These are phyloP conservation scores for Fragilaria radians DNA, from an alignment of 108 stramenopile species.

Conservation along the genomic window DNA sequence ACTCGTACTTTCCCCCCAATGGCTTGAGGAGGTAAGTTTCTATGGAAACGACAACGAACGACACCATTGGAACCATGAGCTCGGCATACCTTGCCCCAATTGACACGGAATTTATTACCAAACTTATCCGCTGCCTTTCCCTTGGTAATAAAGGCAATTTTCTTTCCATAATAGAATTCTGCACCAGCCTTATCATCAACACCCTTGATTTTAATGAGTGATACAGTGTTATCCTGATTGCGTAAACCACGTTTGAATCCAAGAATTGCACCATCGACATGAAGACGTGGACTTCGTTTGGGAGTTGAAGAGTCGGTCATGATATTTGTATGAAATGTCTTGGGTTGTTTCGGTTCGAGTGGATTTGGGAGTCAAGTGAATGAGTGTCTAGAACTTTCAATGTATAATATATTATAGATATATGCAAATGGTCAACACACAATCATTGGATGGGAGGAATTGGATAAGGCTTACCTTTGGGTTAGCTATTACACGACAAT, in stretches of 20 bases:
- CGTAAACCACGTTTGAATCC: slow-evolving; percentile 97
- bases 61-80: slow-evolving; percentile 97
- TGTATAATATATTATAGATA: no score
- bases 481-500: no score
- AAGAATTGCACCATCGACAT: slow-evolving; percentile 96
- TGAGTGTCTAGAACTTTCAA: no score
- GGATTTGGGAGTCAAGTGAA: no score
- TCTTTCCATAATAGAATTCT: slow-evolving; percentile 98
- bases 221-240: slow-evolving; percentile 95
- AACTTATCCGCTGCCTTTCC: slow-evolving; percentile 51
- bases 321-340: no score
- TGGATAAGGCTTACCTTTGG: no score
- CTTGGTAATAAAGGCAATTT: slow-evolving; percentile 99
- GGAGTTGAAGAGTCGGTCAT: no score
- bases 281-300: slow-evolving; percentile 76
- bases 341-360: no score
- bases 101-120: slow-evolving; percentile 94
- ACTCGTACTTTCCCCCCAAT: slow-evolving; percentile 87
- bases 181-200: slow-evolving; percentile 89
- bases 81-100: slow-evolving; percentile 97
- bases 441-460: no score
- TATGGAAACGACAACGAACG: slow-evolving; percentile 95
- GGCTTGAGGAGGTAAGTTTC: slow-evolving; percentile 91
- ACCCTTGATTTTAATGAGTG: slow-evolving; percentile 97
- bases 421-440: no score